Percentiles rank a stretch among this genome's conserved stretches.
Evolutionary conservation across 345 rosid species (phyloP).

Genomic region (Erysimum cheiranthoides): DNA sequence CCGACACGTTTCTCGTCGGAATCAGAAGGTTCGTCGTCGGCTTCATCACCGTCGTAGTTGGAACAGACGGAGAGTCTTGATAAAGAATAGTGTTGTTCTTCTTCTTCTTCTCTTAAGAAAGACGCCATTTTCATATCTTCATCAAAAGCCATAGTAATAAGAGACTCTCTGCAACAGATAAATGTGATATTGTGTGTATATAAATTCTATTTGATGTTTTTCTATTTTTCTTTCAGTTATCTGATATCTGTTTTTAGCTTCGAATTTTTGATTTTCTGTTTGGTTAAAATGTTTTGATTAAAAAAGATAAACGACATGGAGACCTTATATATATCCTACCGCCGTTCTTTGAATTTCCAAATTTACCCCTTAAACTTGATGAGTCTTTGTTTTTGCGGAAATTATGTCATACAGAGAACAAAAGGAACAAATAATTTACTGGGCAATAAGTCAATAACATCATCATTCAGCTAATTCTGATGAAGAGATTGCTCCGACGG

Average conservation of each 20-base stretch:
- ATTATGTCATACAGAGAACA: no score
- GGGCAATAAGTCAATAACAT: no score
- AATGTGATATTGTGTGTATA: not conserved
- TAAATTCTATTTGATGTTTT: not conserved
- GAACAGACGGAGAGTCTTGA: slow-evolving; percentile 47
- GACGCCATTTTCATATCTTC: slow-evolving; percentile 43
- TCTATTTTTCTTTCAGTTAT: slow-evolving; percentile 1
- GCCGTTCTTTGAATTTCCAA: slow-evolving; percentile 9
- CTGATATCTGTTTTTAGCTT: slow-evolving; percentile 21
- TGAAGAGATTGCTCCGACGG: no score
- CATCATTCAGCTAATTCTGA: no score
- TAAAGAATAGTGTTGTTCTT: slow-evolving; percentile 29
- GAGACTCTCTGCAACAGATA: not conserved
- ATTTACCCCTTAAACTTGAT: not conserved
- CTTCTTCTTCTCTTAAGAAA: slow-evolving; percentile 38
- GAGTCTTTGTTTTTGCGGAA: no score
- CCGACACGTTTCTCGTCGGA: slow-evolving; percentile 18
- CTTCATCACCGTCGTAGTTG: slow-evolving; percentile 45
- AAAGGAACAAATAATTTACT: no score
- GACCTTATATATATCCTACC: slow-evolving; percentile 33
- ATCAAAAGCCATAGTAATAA: slow-evolving; percentile 36
- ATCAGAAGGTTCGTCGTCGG: slow-evolving; percentile 43
- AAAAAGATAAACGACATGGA: slow-evolving; percentile 33
- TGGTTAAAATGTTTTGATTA: not conserved
- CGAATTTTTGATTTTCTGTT: slow-evolving; percentile 24